These are phyloP conservation scores for Entomortierella lignicola DNA, from an alignment of 192 early-diverging fungal genomes.

Conservation along the genomic window DNA sequence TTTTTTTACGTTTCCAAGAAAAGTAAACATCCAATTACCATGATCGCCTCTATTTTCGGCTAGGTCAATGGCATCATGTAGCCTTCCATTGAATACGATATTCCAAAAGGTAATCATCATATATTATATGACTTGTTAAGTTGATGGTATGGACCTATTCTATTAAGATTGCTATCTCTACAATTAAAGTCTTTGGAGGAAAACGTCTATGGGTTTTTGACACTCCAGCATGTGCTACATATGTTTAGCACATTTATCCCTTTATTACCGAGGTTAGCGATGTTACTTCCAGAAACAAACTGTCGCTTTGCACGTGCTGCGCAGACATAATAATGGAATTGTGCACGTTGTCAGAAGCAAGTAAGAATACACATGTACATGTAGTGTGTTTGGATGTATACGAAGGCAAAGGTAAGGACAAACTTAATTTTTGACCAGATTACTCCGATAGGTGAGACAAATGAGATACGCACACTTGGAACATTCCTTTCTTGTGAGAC, in stretches of 20 bases:
- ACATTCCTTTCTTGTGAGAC: background rate
- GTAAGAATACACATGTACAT: too few species aligned
- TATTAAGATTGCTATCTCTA: too few species aligned
- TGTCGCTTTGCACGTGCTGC: background rate
- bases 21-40: slow-evolving; percentile 12
- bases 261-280: background rate
- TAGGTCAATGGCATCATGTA: slow-evolving; percentile 12
- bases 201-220: too few species aligned
- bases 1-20: slow-evolving; percentile 20
- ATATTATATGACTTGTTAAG: too few species aligned
- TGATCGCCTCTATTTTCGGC: slow-evolving; percentile 12
- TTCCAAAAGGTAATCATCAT: too few species aligned
- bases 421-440: background rate
- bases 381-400: too few species aligned
- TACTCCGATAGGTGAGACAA: background rate
- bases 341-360: background rate
- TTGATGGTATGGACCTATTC: background rate
- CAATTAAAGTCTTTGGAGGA: too few species aligned
- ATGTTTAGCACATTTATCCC: too few species aligned
- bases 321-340: background rate
- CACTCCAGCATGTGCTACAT: too few species aligned
- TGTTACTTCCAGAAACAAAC: background rate
- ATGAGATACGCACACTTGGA: background rate
- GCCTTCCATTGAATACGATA: background rate
- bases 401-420: background rate